Evolutionary conservation across 1,284 basidiomycete species (phyloP), one percentile per base, ranked within the genome.

Genomic region (Irpex sp.): DNA sequence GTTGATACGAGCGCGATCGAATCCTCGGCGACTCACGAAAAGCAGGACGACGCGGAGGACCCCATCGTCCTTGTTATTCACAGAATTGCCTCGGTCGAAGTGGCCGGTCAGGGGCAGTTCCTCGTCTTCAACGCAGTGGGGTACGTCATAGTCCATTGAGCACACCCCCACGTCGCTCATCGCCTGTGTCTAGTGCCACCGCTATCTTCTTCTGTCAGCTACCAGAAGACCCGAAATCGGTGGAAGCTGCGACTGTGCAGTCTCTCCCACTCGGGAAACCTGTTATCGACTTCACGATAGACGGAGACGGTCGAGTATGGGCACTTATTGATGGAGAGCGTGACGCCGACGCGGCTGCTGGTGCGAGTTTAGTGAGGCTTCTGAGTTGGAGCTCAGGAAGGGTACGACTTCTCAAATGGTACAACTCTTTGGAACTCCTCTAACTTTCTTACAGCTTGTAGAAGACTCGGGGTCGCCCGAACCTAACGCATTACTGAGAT

Each of bases 111-210:
- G 6, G 75, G 74, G 26, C 74, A 71, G n/a, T 74, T 79, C 51
- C 67, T 91, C 7, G 63, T 92, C 3, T 92, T 92, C 70, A 87
- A 78, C 61, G 87, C 79, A 4, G 78, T 89, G 61, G 90, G 91
- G 91, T 93, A 47, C 26, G 26, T 61, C 39, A 51, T 15, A 50
- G 61, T 9, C 51, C 7, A 35, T 17, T 39, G 6, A 17, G 46
- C 49, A 17, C 47, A 39, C 51, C 8, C 35, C 33, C 50, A 35
- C 51, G 15, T 8, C 19, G 31, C 55, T 47, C 5, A 53, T 63
- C 31, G 63, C 53, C 60, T 61, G 26, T 26, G n/a, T 21, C 4
- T 69, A 93, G 92, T 19, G 82, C 85, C 2, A 86, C 87, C 0
- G 89, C 90, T 0, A 67, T 93, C 4, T 92, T 92, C 70, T 78